A percentile compares a stretch with the other conserved stretches of the same genome.
Evolutionary conservation across 495 filamentous ascomycete species (phyloP).

Genomic region (Aspergillus nidulans): DNA sequence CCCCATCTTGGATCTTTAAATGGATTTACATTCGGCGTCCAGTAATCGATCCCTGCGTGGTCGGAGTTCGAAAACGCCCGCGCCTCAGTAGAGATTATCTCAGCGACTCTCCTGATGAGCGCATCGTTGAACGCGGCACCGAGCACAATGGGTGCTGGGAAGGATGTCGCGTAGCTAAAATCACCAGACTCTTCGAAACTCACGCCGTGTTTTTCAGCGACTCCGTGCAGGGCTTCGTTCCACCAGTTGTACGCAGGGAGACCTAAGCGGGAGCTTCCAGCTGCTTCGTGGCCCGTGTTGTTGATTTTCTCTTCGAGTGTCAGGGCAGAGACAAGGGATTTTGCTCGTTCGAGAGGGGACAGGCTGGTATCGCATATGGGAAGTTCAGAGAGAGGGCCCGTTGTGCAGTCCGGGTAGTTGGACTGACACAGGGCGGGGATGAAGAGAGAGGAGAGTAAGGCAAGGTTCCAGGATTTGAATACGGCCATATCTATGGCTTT

Average conservation of each 20-base stretch:
- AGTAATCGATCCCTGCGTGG: conserved; percentile 50
- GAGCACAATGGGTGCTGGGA: conserved; percentile 52
- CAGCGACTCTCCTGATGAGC: conserved; percentile 47
- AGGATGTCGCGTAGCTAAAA: conserved; percentile 51
- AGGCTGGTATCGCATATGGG: conserved; percentile 36
- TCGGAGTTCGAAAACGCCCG: conserved; percentile 55
- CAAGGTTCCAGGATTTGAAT: background rate
- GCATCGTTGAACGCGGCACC: conserved; percentile 52
- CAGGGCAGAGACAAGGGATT: conserved; percentile 23
- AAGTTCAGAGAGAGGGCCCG: conserved; percentile 4
- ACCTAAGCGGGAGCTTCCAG: conserved; percentile 47
- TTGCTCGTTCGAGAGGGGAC: conserved; percentile 32
- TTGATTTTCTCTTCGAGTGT: conserved; percentile 46
- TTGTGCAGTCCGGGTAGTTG: conserved; percentile 9
- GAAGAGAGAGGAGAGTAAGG: background rate
- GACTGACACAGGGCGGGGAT: background rate
- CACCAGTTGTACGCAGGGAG: conserved; percentile 49
- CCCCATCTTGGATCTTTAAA: conserved; percentile 56
- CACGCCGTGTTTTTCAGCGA: conserved; percentile 45
- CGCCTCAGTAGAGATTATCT: conserved; percentile 51
- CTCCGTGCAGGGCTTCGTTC: conserved; percentile 47
- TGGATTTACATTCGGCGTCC: conserved; percentile 62
- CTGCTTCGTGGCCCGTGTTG: conserved; percentile 42
- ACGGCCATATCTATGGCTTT: background rate
- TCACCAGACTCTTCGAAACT: conserved; percentile 39